Base-by-base conservation (phyloP, 495 filamentous ascomycete species). In the Tuber magnatum region DNA sequence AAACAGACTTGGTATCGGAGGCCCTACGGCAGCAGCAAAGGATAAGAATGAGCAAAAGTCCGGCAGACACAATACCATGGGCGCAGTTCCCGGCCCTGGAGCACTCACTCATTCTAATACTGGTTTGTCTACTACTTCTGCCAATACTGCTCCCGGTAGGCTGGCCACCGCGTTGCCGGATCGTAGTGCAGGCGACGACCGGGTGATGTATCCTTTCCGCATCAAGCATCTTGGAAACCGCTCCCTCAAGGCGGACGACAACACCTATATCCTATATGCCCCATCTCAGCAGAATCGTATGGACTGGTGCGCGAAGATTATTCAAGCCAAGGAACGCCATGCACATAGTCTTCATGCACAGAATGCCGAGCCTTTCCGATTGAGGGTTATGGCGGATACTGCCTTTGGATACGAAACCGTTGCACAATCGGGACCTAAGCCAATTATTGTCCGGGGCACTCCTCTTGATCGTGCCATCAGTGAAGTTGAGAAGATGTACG, bases 191-290 rank as follows among this genome's bases (percentile, higher is more conserved):
- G 89, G 87, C 73, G 91, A 94, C 78, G 92, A 94, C 75, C 93
- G 90, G 83, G 90, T 96, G 56, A 87, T 98, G 76, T 98, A 92
- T 82, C 95, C 96, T 6, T 98, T 99, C 88, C 91, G 90, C 76
- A 90, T 99, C 83, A 97, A 97, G 83, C 96, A 99, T 85, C 88
- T 99, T n/a, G 95, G 95, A 12, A 91, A 93, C 73, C 87, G 89
- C 8, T 74, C 78, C 40, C 9, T 75, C 41, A 83, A 83, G 68
- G 76, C 81, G 10, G 81, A 83, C 40, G 81, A 83, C 65, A 83
- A 79, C 39, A 88, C 87, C 4, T 98, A 97, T 83, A 96, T 91
- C 3, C 87, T 99, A 4, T 98, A 95, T 78, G 93, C 94, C 1
- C 88, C 90, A 41, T 89, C 88, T 1, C 87, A 90, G 3, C 87